Evolutionary conservation across 768 basidiomycete species (phyloP), one percentile per base, ranked within the genome.

Genomic region (Hygrophorus pudorinus): DNA sequence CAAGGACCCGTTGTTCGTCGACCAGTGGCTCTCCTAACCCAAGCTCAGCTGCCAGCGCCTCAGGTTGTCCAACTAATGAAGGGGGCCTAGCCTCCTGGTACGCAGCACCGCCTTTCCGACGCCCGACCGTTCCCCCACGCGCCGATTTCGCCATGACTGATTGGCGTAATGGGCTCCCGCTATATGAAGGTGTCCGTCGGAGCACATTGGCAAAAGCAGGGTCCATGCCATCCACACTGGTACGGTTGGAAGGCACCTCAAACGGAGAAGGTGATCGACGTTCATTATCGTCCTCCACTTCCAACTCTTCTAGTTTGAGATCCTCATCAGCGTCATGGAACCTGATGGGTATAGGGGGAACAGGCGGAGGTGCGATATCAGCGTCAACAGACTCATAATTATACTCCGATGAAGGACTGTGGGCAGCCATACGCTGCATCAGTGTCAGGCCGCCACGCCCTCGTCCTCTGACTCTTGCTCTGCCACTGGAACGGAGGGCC

Each of bases 171-270:
- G 84, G 82, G 53, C 79, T 82, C 13, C 68, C 65, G 44, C 66
- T 57, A 28, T 72, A 71, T 2, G 73, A 75, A 0, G 71, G 66
- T 2, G 69, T 61, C 16, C 80, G 79, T 44, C 76, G 76, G 36
- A 90, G 75, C 11, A 88, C 71, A 47, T 85, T 85, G 42, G 87
- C 86, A 55, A 87, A 92, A 1, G 65, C 72, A 8, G 90, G 89
- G 49, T 91, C 89, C 83, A 92, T 86, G 35, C 86, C 87, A 45
- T 90, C 86, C 3, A 87, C 73, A 53, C 81, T 85, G 5, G 75
- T 75, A 29, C 80, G 70, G 53, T 84, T 83, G 3, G 79, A 81
- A 7, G 57, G 61, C 10, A 60, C 53, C 31, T 65, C 56, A 30
- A 61, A 59, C 8, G 63, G 65, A 7, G 68, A 64, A 1, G 71